phyloP scores from a whole-genome alignment of 169 alveolate genomes.

The Plasmodium inui region DNA sequence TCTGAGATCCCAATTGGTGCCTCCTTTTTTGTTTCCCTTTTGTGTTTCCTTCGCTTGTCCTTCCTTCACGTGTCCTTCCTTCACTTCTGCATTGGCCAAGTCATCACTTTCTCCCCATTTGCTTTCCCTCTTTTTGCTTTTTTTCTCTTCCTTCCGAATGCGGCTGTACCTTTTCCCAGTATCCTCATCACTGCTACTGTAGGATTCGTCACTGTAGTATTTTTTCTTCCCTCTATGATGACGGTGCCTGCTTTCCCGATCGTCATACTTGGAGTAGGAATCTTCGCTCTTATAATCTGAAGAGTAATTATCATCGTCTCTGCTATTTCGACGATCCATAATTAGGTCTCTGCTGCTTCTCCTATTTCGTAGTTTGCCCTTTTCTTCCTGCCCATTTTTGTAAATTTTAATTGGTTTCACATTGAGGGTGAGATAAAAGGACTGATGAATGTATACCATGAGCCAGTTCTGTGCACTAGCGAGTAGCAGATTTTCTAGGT shows the following conservation, averaged over 20 bases:
- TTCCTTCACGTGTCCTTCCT: neutral
- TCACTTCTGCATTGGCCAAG: neutral
- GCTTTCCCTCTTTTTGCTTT: conserved; percentile 7
- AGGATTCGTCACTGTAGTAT: conserved; percentile 41
- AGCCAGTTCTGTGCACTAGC: conserved; percentile 76
- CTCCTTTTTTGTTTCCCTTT: neutral
- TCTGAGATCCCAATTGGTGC: neutral
- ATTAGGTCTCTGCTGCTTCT: neutral
- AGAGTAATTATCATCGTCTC: neutral
- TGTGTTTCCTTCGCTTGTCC: neutral
- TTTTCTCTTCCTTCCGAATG: conserved; percentile 11
- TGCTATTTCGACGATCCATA: too few relatives aligned
- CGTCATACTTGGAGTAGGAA: neutral
- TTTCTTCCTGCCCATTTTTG: neutral
- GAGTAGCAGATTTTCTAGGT: conserved; percentile 55
- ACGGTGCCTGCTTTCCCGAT: neutral
- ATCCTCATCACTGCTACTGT: neutral
- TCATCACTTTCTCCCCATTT: neutral
- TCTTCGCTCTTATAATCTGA: neutral
- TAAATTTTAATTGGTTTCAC: conserved; percentile 45
- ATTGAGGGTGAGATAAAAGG: conserved; percentile 54
- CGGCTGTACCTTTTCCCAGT: neutral
- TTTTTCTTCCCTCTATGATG: conserved; percentile 5
- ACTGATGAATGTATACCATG: conserved; percentile 64
- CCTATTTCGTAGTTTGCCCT: neutral